Evolutionary conservation across 495 filamentous ascomycete species (phyloP), one percentile per base, ranked within the genome.

Genomic region (Saxispiralis lemnorum): DNA sequence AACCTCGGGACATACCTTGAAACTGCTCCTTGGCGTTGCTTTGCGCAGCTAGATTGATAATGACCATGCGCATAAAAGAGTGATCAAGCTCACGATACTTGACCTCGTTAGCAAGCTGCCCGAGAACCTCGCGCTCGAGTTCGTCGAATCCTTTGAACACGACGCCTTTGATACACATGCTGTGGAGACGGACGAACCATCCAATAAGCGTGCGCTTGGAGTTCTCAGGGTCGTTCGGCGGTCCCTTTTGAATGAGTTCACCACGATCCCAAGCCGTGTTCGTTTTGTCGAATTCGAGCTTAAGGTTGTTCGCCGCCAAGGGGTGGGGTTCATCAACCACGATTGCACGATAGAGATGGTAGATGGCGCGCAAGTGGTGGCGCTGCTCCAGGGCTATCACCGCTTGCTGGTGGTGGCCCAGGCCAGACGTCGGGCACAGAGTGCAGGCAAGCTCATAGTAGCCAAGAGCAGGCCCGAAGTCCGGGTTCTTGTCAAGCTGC

Each of bases 131-230:
- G 42, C 71, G 77, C 62, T 96, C 88, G 7, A 96, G 65, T 56
- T 88, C 86, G 39, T 83, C 75, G 48, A 87, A 81, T 48, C 78
- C 72, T 1, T 69, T 59, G 53, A 88, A 78, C 43, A 73, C 72
- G 31, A 62, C 64, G 2, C 85, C 85, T 39, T 74, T 74, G 51
- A 78, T 89, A 59, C 80, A 86, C 53, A 76, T 77, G 13, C 82
- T 81, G 58, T 95, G 88, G 28, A 96, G 72, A 49, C 83, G 78
- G 48, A 92, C 72, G 51, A 94, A 95, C 81, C 78, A 93, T 31
- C 68, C 75, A 37, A 75, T 63, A 59, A 93, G 61, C 11, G 73
- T 66, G 46, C 60, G 24, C 38, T 45, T 66, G 3, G 65, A 63
- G 5, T 66, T 59, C 36, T 66, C 63, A 43, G 64, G 67, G 18